Evolutionary conservation across 1,139 yeast genomes (phyloP).

Genomic region (Insectozyma bohioensis): DNA sequence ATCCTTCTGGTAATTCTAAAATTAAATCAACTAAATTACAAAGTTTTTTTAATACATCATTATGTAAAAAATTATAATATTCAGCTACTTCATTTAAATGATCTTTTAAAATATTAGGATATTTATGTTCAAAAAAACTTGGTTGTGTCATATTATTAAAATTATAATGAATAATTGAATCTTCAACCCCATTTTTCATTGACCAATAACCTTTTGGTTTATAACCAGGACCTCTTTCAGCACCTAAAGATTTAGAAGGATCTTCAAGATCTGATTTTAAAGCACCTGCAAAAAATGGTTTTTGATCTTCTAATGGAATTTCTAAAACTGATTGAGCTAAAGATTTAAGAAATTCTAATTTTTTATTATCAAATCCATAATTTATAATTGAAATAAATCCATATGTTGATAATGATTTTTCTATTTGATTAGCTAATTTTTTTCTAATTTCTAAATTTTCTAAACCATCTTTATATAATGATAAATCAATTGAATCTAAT

Average conservation of each 20-base stretch:
- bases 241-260: conserved; percentile 27
- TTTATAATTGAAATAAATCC: conserved; percentile 47
- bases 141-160: conserved; percentile 26
- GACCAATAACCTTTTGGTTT: conserved; percentile 34
- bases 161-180: conserved; percentile 29
- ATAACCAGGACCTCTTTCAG: conserved; percentile 30
- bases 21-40: conserved; percentile 28
- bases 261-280: conserved; percentile 31
- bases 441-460: conserved; percentile 25
- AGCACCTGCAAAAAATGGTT: conserved; percentile 35
- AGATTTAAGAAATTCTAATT: conserved; percentile 31
- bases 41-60: conserved; percentile 24
- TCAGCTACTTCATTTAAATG: conserved; percentile 27
- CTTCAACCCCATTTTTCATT: conserved; percentile 31
- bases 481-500: conserved; percentile 37
- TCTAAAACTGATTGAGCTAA: conserved; percentile 39
- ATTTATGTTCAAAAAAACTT: conserved; percentile 21
- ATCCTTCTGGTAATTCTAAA: conserved; percentile 33
- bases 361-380: conserved; percentile 32
- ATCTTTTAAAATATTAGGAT: conserved; percentile 30
- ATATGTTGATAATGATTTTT: conserved; percentile 38
- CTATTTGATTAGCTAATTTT: conserved; percentile 31
- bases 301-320: conserved; percentile 42
- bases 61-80: conserved; percentile 27
- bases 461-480: conserved; percentile 35